A percentile compares a stretch with the other conserved stretches of the same genome.
These are phyloP conservation scores for Hypoxylon sp. DNA, from an alignment of 2,329 filamentous ascomycete species.

Conservation along the genomic window DNA sequence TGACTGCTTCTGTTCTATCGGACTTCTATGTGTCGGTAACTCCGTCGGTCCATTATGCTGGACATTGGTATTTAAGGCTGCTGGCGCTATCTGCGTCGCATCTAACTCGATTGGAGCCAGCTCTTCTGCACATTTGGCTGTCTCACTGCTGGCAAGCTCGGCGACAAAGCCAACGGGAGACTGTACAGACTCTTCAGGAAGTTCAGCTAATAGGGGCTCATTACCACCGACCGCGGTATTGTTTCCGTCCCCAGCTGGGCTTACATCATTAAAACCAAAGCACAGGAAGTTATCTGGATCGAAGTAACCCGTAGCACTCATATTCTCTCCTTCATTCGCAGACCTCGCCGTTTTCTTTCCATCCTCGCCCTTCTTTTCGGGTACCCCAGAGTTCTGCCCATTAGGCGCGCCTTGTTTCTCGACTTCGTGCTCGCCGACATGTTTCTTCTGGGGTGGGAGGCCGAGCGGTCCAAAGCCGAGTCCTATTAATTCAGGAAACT, in stretches of 20 bases:
- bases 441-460: slow-evolving; percentile 67
- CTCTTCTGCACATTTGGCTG: slow-evolving; percentile 54
- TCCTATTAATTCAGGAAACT: slow-evolving; percentile 68
- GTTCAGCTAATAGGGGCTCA: slow-evolving; percentile 40
- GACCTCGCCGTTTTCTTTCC: slow-evolving; percentile 39
- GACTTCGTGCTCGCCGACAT: slow-evolving; percentile 67
- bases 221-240: slow-evolving; percentile 37
- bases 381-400: slow-evolving; percentile 29
- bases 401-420: slow-evolving; percentile 55
- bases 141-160: slow-evolving; percentile 52
- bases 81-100: slow-evolving; percentile 40
- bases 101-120: slow-evolving; percentile 55
- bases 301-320: slow-evolving; percentile 60
- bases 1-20: slow-evolving; percentile 40
- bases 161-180: slow-evolving; percentile 51
- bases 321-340: slow-evolving; percentile 53
- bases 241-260: slow-evolving; percentile 60
- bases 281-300: slow-evolving; percentile 69
- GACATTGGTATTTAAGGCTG: slow-evolving; percentile 33
- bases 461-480: slow-evolving; percentile 56
- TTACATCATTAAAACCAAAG: slow-evolving; percentile 65
- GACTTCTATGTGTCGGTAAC: slow-evolving; percentile 46
- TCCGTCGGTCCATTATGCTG: slow-evolving; percentile 44
- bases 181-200: slow-evolving; percentile 41
- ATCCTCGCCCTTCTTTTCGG: slow-evolving; percentile 42